Conservation (phyloP, 2,329 filamentous ascomycete species). For the Xylogone sp. region DNA sequence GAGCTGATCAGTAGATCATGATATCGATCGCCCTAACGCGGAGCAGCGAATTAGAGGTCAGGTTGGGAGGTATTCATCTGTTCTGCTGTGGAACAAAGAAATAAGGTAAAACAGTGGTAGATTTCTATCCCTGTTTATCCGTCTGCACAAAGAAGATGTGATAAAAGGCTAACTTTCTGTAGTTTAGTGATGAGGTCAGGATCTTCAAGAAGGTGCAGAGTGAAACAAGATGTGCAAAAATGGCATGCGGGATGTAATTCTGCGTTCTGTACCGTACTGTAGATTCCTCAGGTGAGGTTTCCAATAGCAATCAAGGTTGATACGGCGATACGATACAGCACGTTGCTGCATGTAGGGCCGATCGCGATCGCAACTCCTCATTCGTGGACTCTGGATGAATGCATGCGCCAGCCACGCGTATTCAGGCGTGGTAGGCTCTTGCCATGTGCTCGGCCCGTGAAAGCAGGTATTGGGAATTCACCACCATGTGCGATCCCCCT, state of each 20-base stretch:
- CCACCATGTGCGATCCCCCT: background rate
- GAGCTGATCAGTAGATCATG: background rate
- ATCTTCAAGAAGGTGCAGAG: background rate
- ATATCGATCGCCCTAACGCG: background rate
- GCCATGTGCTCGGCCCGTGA: too few relatives aligned
- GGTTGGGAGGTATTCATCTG: too few relatives aligned
- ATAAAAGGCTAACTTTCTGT: background rate
- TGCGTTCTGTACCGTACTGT: too few relatives aligned
- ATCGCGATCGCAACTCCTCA: too few relatives aligned
- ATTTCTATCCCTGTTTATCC: background rate
- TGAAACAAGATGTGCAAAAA: background rate
- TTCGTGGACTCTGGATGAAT: too few relatives aligned
- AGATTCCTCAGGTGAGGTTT: too few relatives aligned
- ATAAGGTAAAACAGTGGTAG: background rate
- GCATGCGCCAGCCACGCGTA: too few relatives aligned
- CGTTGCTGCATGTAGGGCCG: too few relatives aligned
- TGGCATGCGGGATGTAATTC: background rate
- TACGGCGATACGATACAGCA: too few relatives aligned
- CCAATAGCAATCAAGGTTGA: too few relatives aligned
- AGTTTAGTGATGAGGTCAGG: background rate
- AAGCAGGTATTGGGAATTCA: background rate
- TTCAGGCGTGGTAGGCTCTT: too few relatives aligned
- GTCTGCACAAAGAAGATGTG: background rate
- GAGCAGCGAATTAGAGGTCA: background rate
- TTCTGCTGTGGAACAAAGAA: background rate